A percentile compares a stretch with the other conserved stretches of the same genome.
These are phyloP conservation scores for Blastobotrys attinorum DNA, from an alignment of 805 yeast genomes.

Conservation along the genomic window DNA sequence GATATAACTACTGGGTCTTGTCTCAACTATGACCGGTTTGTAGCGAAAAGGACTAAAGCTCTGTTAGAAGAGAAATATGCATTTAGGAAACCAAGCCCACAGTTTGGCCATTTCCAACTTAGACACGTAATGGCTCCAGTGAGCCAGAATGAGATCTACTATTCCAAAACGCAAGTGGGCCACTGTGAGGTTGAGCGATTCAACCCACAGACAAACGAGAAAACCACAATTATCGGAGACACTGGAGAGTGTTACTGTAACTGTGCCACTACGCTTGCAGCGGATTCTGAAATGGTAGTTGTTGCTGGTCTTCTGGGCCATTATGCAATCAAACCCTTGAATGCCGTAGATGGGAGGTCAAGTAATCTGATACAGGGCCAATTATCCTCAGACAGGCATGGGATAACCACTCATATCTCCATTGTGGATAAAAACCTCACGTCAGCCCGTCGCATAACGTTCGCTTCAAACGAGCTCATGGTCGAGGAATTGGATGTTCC, in stretches of 20 bases:
- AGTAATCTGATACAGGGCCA: too few relatives aligned
- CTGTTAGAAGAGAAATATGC: neutral
- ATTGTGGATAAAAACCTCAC: slow-evolving; percentile 17
- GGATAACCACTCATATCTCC: slow-evolving; percentile 42
- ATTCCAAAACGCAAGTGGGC: slow-evolving; percentile 23
- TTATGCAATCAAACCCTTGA: slow-evolving; percentile 33
- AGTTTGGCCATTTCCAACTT: slow-evolving; percentile 50
- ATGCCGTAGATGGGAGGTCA: slow-evolving; percentile 11
- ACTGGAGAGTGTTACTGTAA: neutral
- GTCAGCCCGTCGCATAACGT: slow-evolving; percentile 26
- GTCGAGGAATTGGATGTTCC: slow-evolving; percentile 36
- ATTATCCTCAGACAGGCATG: slow-evolving; percentile 39
- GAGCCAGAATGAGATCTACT: slow-evolving; percentile 23
- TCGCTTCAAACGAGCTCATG: slow-evolving; percentile 45
- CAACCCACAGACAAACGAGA: slow-evolving; percentile 18
- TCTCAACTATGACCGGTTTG: too few relatives aligned
- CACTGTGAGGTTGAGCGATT: slow-evolving; percentile 20
- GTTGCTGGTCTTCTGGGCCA: slow-evolving; percentile 53
- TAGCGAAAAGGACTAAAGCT: too few relatives aligned
- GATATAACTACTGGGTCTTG: too few relatives aligned
- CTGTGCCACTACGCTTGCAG: slow-evolving; percentile 36
- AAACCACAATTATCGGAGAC: slow-evolving; percentile 14
- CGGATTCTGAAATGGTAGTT: slow-evolving; percentile 35
- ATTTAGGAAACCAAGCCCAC: slow-evolving; percentile 31
- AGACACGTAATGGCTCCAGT: slow-evolving; percentile 41